phyloP scores from a whole-genome alignment of 2,329 filamentous ascomycete species.

The Ophidiomyces ophidiicola region DNA sequence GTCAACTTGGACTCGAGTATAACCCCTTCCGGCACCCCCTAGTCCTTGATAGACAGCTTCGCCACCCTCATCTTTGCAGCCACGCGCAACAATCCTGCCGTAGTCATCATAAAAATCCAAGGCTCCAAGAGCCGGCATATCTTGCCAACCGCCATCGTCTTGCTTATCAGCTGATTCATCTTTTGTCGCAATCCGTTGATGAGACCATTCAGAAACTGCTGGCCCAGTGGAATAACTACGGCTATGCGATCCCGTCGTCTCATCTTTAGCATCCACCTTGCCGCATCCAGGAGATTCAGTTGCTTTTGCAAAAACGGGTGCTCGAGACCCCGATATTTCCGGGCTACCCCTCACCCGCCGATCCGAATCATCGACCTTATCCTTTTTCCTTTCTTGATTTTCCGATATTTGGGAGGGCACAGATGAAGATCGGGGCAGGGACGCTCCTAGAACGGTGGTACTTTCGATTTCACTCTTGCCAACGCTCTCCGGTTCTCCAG shows the following conservation, averaged over 20 bases:
- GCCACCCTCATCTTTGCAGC: constrained; percentile 57
- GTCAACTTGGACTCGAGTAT: constrained; percentile 87
- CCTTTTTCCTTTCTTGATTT: too few relatives aligned
- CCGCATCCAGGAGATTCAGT: not conserved
- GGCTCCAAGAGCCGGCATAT: constrained; percentile 83
- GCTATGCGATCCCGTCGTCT: not conserved
- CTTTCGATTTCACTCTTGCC: not conserved
- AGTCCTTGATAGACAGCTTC: constrained; percentile 63
- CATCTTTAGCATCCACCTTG: not conserved
- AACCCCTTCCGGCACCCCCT: constrained; percentile 85
- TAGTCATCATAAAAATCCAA: constrained; percentile 96
- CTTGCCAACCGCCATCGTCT: constrained; percentile 70
- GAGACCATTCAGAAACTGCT: constrained; percentile 70
- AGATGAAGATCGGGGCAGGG: too few relatives aligned
- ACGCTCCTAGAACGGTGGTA: not conserved
- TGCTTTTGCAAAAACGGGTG: too few relatives aligned
- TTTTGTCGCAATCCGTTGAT: constrained; percentile 57
- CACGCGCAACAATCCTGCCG: constrained; percentile 71
- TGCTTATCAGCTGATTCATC: constrained; percentile 41
- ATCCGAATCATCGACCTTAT: too few relatives aligned
- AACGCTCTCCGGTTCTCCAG: not conserved
- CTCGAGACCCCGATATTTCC: not conserved
- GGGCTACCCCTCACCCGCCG: not conserved
- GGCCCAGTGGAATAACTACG: not conserved
- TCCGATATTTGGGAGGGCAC: too few relatives aligned